Conservation (phyloP, 345 rosid species). For the Murraya koenigii region DNA sequence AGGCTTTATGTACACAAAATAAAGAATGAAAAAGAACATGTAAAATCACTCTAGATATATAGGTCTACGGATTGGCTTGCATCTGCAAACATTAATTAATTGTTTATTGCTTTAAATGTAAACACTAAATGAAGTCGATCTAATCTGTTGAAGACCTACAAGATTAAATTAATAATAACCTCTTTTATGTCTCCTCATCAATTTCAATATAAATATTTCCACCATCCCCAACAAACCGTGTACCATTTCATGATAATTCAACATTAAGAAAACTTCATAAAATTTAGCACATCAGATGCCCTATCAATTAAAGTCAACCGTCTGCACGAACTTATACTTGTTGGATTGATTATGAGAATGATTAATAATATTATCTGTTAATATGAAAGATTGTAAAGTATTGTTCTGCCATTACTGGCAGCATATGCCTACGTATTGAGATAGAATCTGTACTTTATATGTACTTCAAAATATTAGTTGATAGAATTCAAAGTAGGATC, state of each 20-base stretch:
- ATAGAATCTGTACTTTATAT: not conserved
- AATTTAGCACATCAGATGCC: not conserved
- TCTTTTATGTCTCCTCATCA: not conserved
- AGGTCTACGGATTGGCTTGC: not conserved
- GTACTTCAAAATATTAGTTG: not conserved
- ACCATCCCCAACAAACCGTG: not conserved
- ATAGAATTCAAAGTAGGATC: not conserved
- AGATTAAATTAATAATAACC: not conserved
- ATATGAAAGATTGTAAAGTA: not conserved
- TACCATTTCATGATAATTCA: not conserved
- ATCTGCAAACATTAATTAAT: not conserved
- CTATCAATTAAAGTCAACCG: not conserved
- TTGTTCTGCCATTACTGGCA: not conserved
- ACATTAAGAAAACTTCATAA: not conserved
- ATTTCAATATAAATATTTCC: not conserved
- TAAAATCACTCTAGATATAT: not conserved
- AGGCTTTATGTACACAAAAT: too few species aligned
- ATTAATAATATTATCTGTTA: not conserved
- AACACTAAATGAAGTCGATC: not conserved
- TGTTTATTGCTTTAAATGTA: not conserved
- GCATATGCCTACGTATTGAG: not conserved
- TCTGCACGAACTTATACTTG: not conserved
- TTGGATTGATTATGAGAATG: not conserved
- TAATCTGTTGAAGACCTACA: not conserved
- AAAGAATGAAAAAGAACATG: not conserved